phyloP scores from a whole-genome alignment of 2,329 filamentous ascomycete species.

The Fusarium burgessii region DNA sequence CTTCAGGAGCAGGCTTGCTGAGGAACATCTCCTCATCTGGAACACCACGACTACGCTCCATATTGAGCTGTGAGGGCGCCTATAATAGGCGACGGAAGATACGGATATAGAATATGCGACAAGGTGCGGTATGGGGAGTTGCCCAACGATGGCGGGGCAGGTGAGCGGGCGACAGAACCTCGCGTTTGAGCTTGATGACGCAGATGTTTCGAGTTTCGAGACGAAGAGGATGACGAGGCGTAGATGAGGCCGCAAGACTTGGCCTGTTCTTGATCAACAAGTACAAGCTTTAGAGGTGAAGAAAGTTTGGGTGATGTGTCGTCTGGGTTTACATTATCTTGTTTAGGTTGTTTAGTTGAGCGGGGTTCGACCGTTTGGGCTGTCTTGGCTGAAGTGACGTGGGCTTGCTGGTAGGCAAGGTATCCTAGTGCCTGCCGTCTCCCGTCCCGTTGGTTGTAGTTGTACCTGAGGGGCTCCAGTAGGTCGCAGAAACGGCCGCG shows the following conservation, averaged over 20 bases:
- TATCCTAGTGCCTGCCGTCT: not conserved
- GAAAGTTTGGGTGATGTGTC: not conserved
- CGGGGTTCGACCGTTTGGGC: slow-evolving; percentile 37
- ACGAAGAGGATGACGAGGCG: slow-evolving; percentile 7
- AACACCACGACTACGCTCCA: slow-evolving; percentile 70
- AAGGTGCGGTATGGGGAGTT: slow-evolving; percentile 22
- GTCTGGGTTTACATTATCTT: slow-evolving; percentile 11
- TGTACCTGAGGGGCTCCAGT: slow-evolving; percentile 35
- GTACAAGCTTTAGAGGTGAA: slow-evolving; percentile 1
- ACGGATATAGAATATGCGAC: slow-evolving; percentile 12
- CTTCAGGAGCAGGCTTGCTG: slow-evolving; percentile 64
- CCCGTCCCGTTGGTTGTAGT: slow-evolving; percentile 14
- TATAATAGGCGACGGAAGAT: slow-evolving; percentile 10
- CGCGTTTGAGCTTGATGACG: slow-evolving; percentile 16
- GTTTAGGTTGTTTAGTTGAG: slow-evolving; percentile 35
- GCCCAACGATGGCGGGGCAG: slow-evolving; percentile 32
- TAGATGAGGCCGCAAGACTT: not conserved
- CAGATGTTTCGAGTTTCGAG: slow-evolving; percentile 14
- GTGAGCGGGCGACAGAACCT: slow-evolving; percentile 2
- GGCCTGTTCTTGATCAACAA: slow-evolving; percentile 23
- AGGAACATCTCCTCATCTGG: slow-evolving; percentile 89
- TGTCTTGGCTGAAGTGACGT: slow-evolving; percentile 22
- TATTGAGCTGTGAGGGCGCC: slow-evolving; percentile 49
- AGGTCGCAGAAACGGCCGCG: slow-evolving; percentile 49
- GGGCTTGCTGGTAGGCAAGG: slow-evolving; percentile 21